A percentile compares a stretch with the other conserved stretches of the same genome.
phyloP scores from a whole-genome alignment of 2,329 filamentous ascomycete genomes.

The Diaporthe eres region DNA sequence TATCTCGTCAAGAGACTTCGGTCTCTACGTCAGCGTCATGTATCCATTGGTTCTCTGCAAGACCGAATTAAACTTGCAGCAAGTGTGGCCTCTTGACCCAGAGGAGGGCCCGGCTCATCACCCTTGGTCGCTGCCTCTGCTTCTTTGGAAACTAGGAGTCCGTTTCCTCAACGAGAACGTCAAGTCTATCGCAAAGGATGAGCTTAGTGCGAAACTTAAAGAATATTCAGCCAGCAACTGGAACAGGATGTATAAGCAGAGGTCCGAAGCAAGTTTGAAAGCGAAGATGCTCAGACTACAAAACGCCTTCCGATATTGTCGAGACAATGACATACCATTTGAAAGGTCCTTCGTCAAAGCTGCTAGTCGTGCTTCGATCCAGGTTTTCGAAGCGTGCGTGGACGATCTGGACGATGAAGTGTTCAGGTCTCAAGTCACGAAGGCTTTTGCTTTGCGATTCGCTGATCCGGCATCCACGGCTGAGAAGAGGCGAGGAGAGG shows the following conservation, averaged over 20 bases:
- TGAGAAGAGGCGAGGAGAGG: background rate
- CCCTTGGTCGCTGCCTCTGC: constrained; percentile 43
- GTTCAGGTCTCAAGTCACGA: constrained; percentile 37
- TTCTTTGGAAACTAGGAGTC: constrained; percentile 45
- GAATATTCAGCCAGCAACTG: background rate
- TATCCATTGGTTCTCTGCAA: constrained; percentile 35
- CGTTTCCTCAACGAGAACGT: constrained; percentile 43
- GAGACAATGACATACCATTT: constrained; percentile 42
- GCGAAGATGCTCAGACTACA: constrained; percentile 44
- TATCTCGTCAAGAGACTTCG: constrained; percentile 42
- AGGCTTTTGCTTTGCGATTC: constrained; percentile 10
- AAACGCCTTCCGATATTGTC: constrained; percentile 43
- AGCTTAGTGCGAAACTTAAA: background rate
- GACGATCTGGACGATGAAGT: constrained; percentile 40
- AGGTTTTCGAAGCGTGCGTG: constrained; percentile 42
- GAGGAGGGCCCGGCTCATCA: background rate
- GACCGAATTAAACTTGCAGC: background rate
- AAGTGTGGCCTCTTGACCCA: background rate
- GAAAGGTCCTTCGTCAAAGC: constrained; percentile 41
- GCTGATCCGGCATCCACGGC: background rate
- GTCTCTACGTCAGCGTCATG: constrained; percentile 45
- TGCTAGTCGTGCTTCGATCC: constrained; percentile 43
- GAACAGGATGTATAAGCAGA: rapidly evolving
- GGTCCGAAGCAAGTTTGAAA: background rate
- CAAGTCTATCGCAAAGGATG: constrained; percentile 22